These are phyloP conservation scores for Phytophthora chlamydospora DNA, from an alignment of 352 stramenopile species.

Conservation along the genomic window DNA sequence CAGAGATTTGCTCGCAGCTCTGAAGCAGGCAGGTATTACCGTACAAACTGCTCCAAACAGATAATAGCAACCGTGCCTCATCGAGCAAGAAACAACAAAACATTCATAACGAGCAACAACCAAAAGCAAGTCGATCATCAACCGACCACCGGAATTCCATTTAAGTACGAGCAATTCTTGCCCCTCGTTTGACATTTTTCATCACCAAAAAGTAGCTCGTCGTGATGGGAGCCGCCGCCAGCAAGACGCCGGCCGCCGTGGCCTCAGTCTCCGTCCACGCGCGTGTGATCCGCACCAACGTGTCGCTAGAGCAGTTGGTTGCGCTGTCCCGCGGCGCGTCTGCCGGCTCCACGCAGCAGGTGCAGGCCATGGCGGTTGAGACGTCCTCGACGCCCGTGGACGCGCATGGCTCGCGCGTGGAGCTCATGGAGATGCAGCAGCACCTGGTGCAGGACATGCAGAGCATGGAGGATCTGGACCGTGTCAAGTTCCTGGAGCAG, in stretches of 20 bases:
- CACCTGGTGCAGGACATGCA: slow-evolving; percentile 57
- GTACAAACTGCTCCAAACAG: slow-evolving; percentile 12
- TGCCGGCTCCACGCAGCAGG: background rate
- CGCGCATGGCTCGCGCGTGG: slow-evolving; percentile 16
- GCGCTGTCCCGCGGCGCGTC: slow-evolving; percentile 26
- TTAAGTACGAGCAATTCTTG: slow-evolving; percentile 24
- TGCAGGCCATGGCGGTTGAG: slow-evolving; percentile 22
- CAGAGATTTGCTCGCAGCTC: slow-evolving; percentile 18
- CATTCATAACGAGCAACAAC: background rate
- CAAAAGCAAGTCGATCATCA: slow-evolving; percentile 11
- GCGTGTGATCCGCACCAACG: slow-evolving; percentile 44
- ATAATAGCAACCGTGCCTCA: slow-evolving; percentile 11
- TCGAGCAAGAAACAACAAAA: slow-evolving; percentile 6
- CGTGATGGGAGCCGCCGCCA: slow-evolving; percentile 37
- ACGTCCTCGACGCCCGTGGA: slow-evolving; percentile 31
- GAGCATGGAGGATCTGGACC: slow-evolving; percentile 61
- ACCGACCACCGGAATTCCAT: slow-evolving; percentile 24
- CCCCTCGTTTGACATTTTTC: slow-evolving; percentile 24
- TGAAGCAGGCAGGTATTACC: background rate
- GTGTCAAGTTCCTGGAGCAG: slow-evolving; percentile 60
- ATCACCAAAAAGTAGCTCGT: background rate
- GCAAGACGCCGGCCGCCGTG: slow-evolving; percentile 30
- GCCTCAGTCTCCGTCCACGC: slow-evolving; percentile 17
- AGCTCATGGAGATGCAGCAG: slow-evolving; percentile 67
- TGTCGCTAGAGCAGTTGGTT: slow-evolving; percentile 44